Conservation (phyloP, 805 yeast genomes). For the Candida ipomoeae region DNA sequence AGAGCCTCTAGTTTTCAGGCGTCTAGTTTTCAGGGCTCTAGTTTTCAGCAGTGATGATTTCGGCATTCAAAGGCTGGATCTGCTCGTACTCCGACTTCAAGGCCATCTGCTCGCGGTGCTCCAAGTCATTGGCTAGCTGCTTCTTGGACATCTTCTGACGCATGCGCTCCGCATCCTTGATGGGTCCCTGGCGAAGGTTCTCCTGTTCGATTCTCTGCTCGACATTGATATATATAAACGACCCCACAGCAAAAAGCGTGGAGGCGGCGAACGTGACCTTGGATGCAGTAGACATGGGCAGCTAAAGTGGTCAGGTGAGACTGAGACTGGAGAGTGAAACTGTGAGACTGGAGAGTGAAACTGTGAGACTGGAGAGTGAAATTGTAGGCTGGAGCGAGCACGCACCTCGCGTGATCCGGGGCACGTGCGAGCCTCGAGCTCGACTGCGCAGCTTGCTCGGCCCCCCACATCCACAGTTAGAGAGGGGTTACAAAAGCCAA, state of each 20-base stretch:
- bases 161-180: slow-evolving; percentile 71
- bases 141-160: slow-evolving; percentile 40
- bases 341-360: no score
- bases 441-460: background rate
- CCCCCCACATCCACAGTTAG: background rate
- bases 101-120: slow-evolving; percentile 61
- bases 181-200: slow-evolving; percentile 76
- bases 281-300: slow-evolving; percentile 71
- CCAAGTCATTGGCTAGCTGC: slow-evolving; percentile 51
- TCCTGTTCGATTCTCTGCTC: slow-evolving; percentile 68
- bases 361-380: no score
- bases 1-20: no score
- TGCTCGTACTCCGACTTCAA: slow-evolving; percentile 54
- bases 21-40: background rate
- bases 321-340: no score
- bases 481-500: no score
- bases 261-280: slow-evolving; percentile 67
- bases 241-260: slow-evolving; percentile 49
- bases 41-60: slow-evolving; percentile 33
- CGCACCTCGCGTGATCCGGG: background rate
- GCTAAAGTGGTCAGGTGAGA: background rate
- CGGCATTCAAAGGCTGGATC: slow-evolving; percentile 53
- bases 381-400: background rate
- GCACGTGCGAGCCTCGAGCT: background rate
- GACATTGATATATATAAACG: slow-evolving; percentile 66